Conservation (phyloP, 1,284 basidiomycete genomes). For the Lentinula novae-zelandiae region DNA sequence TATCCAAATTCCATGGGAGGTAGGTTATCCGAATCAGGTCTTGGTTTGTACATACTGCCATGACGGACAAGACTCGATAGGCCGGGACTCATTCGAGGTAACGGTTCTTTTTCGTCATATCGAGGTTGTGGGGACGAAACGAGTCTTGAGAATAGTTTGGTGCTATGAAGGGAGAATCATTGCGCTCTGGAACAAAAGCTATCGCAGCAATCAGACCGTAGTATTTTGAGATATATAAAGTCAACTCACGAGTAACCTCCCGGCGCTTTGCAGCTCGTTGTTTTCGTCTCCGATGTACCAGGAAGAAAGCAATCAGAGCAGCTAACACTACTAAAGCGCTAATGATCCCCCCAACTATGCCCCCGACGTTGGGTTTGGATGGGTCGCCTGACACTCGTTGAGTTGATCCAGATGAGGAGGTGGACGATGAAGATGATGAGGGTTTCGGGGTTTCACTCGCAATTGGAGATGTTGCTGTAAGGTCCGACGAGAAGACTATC, state of each 20-base stretch:
- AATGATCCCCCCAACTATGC: constrained; percentile 11
- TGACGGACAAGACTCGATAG: constrained; percentile 35
- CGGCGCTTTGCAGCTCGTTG: neutral
- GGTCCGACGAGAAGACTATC: neutral
- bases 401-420: neutral
- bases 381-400: neutral
- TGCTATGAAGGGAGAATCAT: neutral
- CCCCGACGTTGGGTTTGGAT: constrained; percentile 7
- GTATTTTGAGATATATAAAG: neutral
- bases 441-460: neutral
- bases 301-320: neutral
- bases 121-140: neutral
- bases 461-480: neutral
- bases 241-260: constrained; percentile 11
- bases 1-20: constrained; percentile 7
- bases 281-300: constrained; percentile 3
- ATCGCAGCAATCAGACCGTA: neutral
- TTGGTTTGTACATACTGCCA: constrained; percentile 40
- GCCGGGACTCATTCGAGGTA: constrained; percentile 10
- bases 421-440: neutral
- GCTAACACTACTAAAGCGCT: constrained; percentile 9
- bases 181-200: neutral
- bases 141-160: neutral
- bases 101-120: neutral
- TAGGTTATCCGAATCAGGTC: constrained; percentile 20